Evolutionary conservation across 1,284 basidiomycete species (phyloP).

Genomic region (Puccinia horiana): DNA sequence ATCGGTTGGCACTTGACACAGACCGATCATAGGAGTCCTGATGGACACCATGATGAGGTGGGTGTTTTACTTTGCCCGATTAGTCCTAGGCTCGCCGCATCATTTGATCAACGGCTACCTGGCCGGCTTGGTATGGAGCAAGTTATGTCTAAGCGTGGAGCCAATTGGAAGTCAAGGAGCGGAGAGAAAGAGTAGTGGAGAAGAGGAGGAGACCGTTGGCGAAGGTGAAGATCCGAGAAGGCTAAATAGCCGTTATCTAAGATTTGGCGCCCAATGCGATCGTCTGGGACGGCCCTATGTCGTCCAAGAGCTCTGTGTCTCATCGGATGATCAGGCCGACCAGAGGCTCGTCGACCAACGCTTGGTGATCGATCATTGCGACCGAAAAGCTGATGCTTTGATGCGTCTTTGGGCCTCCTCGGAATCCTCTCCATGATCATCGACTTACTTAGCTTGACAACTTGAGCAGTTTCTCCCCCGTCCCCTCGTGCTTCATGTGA

Average conservation of each 20-base stretch:
- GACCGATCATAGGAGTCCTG: constrained; percentile 41
- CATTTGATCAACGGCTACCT: constrained; percentile 33
- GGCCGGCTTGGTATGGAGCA: constrained; percentile 40
- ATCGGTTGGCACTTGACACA: neutral
- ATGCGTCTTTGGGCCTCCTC: constrained; percentile 24
- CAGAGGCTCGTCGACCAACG: constrained; percentile 8
- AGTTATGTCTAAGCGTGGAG: constrained; percentile 10
- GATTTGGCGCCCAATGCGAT: constrained; percentile 40
- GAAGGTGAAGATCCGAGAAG: neutral
- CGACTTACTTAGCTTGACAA: too few species aligned
- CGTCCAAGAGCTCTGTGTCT: neutral
- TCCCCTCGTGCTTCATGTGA: neutral
- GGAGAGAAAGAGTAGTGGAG: neutral
- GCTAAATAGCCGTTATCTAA: neutral
- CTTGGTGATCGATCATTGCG: constrained; percentile 24
- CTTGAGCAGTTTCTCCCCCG: neutral
- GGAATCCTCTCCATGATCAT: neutral
- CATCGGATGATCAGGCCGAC: neutral
- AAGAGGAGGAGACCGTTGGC: neutral
- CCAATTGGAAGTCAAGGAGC: neutral
- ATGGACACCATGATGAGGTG: constrained; percentile 41
- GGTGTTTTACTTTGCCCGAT: constrained; percentile 42
- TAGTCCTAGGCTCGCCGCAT: constrained; percentile 40
- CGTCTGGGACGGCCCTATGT: constrained; percentile 19
- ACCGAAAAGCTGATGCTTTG: constrained; percentile 30